phyloP scores from a whole-genome alignment of 2,329 filamentous ascomycete genomes.

The Ceratocystis lukuohia region DNA sequence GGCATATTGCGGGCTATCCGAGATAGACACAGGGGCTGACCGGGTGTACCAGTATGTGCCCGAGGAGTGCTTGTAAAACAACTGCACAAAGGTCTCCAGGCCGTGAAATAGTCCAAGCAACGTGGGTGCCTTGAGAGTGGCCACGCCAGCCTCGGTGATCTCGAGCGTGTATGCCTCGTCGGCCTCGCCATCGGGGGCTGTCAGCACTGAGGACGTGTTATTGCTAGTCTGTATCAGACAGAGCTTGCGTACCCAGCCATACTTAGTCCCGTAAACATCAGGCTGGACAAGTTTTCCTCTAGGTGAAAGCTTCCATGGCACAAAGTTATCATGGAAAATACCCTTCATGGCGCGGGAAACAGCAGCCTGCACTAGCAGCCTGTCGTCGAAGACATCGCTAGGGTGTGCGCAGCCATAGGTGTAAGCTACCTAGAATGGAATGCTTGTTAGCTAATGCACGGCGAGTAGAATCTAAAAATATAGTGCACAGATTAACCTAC shows the following conservation, averaged over 20 bases:
- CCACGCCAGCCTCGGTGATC: slow-evolving; percentile 44
- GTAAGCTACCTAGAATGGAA: slow-evolving; percentile 34
- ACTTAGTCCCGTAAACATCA: slow-evolving; percentile 24
- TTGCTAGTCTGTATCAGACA: slow-evolving; percentile 44
- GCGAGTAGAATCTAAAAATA: slow-evolving; percentile 22
- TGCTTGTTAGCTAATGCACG: not conserved
- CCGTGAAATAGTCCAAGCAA: slow-evolving; percentile 57
- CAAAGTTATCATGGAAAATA: slow-evolving; percentile 55
- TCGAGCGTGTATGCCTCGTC: slow-evolving; percentile 65
- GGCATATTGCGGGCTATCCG: slow-evolving; percentile 58
- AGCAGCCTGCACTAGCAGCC: slow-evolving; percentile 41
- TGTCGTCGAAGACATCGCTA: slow-evolving; percentile 33
- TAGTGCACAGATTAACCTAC: slow-evolving; percentile 36
- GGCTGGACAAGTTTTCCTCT: slow-evolving; percentile 55
- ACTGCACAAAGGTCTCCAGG: slow-evolving; percentile 64
- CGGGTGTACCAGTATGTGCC: slow-evolving; percentile 51
- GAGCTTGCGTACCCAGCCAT: slow-evolving; percentile 41
- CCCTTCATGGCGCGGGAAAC: slow-evolving; percentile 46
- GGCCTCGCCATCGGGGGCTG: slow-evolving; percentile 47
- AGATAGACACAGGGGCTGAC: slow-evolving; percentile 55
- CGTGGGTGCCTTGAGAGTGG: slow-evolving; percentile 49
- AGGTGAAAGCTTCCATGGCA: slow-evolving; percentile 65
- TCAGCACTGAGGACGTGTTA: slow-evolving; percentile 43
- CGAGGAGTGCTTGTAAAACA: slow-evolving; percentile 60
- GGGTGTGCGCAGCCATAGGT: slow-evolving; percentile 32